Percentiles rank a stretch among this genome's conserved stretches.
These are phyloP conservation scores for Flaveria bidentis DNA, from an alignment of 129 eudicot species.

Conservation along the genomic window DNA sequence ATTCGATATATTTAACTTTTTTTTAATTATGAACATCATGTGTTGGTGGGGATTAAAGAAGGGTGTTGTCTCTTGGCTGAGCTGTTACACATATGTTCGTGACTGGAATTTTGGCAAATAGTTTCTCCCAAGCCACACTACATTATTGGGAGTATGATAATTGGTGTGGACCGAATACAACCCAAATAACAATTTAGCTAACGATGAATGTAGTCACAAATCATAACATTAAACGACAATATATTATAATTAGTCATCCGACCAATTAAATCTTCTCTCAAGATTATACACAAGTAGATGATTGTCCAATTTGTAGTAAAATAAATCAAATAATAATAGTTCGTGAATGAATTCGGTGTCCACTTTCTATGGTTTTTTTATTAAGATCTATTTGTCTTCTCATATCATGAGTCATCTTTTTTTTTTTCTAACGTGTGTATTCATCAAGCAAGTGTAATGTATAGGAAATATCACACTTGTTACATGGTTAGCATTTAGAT, in stretches of 20 bases:
- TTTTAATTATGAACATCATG: neutral
- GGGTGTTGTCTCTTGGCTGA: constrained; percentile 2
- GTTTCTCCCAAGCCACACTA: neutral
- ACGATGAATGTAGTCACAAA: constrained; percentile 1
- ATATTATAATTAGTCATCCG: neutral
- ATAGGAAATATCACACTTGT: too few relatives aligned
- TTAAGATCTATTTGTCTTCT: too few relatives aligned
- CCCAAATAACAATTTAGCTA: neutral
- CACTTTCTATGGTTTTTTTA: too few relatives aligned
- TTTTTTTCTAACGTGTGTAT: too few relatives aligned
- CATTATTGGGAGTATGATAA: neutral
- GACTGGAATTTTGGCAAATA: constrained; percentile 7
- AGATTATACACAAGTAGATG: neutral
- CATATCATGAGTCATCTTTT: too few relatives aligned
- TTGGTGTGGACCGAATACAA: neutral
- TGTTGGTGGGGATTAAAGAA: constrained; percentile 5
- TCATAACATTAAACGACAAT: neutral
- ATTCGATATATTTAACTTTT: neutral
- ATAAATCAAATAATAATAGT: too few relatives aligned
- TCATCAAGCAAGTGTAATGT: too few relatives aligned
- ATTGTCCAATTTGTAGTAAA: too few relatives aligned
- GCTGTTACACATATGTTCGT: constrained; percentile 2
- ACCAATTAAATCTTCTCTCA: neutral
- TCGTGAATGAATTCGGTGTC: too few relatives aligned
- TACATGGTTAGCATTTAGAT: too few relatives aligned